Conservation (phyloP, 2,329 filamentous ascomycete species). For the Phialophora chinensis region DNA sequence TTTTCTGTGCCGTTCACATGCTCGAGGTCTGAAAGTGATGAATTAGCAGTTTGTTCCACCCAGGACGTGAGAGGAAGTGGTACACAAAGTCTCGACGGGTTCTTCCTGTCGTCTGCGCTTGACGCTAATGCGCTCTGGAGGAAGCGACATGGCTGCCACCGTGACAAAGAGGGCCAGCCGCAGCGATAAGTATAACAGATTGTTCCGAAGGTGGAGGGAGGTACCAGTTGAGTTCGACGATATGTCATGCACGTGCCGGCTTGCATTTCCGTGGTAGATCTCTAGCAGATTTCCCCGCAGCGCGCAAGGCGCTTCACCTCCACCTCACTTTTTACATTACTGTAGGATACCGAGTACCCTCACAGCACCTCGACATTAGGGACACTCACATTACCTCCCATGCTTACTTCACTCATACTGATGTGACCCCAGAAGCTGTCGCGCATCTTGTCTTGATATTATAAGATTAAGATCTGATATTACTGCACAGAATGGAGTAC, state of each 20-base stretch:
- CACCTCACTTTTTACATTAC: not conserved
- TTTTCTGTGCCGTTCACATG: conserved; percentile 49
- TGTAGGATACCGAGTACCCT: not conserved
- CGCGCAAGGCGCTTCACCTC: not conserved
- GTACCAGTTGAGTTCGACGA: not conserved
- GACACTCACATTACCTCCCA: not conserved
- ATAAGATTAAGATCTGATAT: no score
- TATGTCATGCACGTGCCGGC: not conserved
- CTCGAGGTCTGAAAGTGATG: conserved; percentile 50
- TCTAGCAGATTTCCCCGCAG: not conserved
- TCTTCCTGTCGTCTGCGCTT: conserved; percentile 64
- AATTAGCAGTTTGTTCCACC: conserved; percentile 10
- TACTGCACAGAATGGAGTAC: no score
- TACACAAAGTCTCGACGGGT: conserved; percentile 62
- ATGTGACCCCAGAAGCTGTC: not conserved
- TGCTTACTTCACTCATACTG: not conserved
- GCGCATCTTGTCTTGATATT: no score
- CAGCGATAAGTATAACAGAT: not conserved
- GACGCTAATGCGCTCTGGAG: conserved; percentile 59
- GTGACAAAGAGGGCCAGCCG: not conserved
- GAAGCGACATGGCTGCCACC: conserved; percentile 49
- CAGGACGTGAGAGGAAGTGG: not conserved
- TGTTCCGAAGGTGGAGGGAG: not conserved
- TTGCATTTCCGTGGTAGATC: not conserved
- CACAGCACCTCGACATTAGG: not conserved